Evolutionary conservation across 805 yeast genomes (phyloP), one percentile per base, ranked within the genome.

Genomic region (Pichia exigua): DNA sequence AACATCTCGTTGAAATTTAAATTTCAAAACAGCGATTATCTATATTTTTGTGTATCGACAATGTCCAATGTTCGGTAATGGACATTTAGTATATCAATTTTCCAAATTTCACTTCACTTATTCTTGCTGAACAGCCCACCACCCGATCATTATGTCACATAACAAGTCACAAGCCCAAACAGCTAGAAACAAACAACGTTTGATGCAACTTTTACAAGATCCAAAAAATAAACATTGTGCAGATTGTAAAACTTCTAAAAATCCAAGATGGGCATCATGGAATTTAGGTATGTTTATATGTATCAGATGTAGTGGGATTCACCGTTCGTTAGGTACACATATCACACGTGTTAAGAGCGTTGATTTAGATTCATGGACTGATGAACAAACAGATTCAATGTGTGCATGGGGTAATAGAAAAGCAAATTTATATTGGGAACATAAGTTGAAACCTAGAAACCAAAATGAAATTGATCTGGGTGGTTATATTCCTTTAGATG

Each of bases 231-330:
- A 79, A 61, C 54, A 72, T 44, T 92, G 99, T 67, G 96, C 91
- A 2, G 99, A 92, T 68, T 92, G 99, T 70, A 92, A 94, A 67
- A 77, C 82, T 0, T 78, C 92, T 15, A 77, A 85, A 38, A 95
- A 92, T 67, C 99, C 99, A 22, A 77, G 98, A 50, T 92, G 99
- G 99, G 97, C 98, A 12, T 84, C 95, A 20, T 92, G 97, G 97
- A 90, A 85, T 60, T 68, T 92, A 49, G 99, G 99, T 24, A 81
- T 94, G 51, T 91, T 94, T 62, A 78, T 92, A 42, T 92, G 99
- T 68, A 92, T 92, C 57, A 77, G 94, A 61, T 92, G 99, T 68
- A 91, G 97, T 1, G 99, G 99, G 1, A 86, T 92, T 56, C 99
- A 92, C 66, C 76, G 98, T 64, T 81, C 92, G 48, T 82, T 92